phyloP scores from a whole-genome alignment of 345 rosid species.

The Linum tenue region DNA sequence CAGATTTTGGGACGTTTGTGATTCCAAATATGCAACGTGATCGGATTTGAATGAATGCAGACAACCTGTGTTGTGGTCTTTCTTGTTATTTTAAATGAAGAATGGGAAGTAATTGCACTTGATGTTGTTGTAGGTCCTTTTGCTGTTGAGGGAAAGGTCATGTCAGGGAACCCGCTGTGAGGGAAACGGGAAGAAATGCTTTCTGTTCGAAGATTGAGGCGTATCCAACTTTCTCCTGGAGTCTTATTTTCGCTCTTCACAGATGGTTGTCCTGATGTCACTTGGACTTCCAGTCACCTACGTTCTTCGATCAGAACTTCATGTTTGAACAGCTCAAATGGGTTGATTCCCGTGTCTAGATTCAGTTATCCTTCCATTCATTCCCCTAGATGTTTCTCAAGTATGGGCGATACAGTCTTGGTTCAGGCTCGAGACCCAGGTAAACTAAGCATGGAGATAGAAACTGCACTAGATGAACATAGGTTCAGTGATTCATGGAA shows the following conservation, averaged over 20 bases:
- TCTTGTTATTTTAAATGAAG: too few relatives aligned
- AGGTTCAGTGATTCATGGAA: constrained; percentile 54
- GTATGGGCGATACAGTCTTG: constrained; percentile 43
- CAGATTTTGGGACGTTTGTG: too few relatives aligned
- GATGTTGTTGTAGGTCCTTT: background rate
- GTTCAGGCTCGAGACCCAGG: constrained; percentile 80
- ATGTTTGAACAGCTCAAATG: constrained; percentile 3
- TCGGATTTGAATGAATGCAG: too few relatives aligned
- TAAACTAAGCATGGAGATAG: constrained; percentile 49
- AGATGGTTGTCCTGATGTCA: background rate
- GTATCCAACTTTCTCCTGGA: constrained; percentile 2
- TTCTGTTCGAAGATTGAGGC: constrained; percentile 18
- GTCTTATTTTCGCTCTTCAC: constrained; percentile 14
- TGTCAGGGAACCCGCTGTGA: background rate
- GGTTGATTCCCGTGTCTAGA: constrained; percentile 1
- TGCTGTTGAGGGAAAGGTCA: background rate
- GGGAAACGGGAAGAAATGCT: constrained; percentile 14
- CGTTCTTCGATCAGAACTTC: constrained; percentile 11
- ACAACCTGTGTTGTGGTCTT: too few relatives aligned
- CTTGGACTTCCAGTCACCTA: constrained; percentile 10
- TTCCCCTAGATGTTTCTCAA: constrained; percentile 29
- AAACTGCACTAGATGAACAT: constrained; percentile 47
- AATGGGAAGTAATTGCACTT: background rate
- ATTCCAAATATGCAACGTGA: too few relatives aligned
- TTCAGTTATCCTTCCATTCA: constrained; percentile 7